Base-by-base conservation (phyloP, 2,329 filamentous ascomycete genomes). In the Pseudonectria buxi region DNA sequence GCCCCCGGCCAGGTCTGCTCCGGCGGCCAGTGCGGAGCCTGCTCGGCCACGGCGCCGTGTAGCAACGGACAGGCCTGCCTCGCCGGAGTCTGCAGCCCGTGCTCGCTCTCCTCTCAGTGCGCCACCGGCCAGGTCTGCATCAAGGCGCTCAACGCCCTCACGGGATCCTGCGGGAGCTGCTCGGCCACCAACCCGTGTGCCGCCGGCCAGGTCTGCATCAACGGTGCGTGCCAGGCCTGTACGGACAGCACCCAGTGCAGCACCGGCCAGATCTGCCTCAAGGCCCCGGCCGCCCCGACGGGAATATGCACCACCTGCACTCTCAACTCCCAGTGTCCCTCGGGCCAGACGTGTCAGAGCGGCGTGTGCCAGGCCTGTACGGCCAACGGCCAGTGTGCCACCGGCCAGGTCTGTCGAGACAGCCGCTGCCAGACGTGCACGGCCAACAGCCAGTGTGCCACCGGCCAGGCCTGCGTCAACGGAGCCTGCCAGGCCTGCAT, bases 311-410 rank as follows among this genome's bases (percentile, higher is more conserved):
- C 13, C 7, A 24, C 29, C 3, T 43, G 40, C 14, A 37, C 37
- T 10, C 24, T 24, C 4, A 26, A 16, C 32, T 30, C 37, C 1
- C 40, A 43, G 37, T 43, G 40, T 15, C 14, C 7, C n/a, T 11
- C 31, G 6, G 38, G 33, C 6, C 30, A 37, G 16, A 31, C 34
- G 16, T 22, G 31, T 26, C 16, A 10, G 12, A 31, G n/a, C 6
- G 35, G 40, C 2, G 37, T 27, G 15, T 45, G 43, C 26, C 33
- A 15, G 3, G 11, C 40, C 7, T 45, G 43, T 13, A 36, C 42
- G 2, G 2, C 13, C 3, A 27, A 10, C 26, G 29, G 30, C 3
- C 37, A 46, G 16, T 46, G 43, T 25, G 13, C 29, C 12, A 39
- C 33, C 4, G 41, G 43, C 7, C 35, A 44, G 11, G 32, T 46